Base-by-base conservation (phyloP, 2,329 filamentous ascomycete species). In the Penicillium sp. region DNA sequence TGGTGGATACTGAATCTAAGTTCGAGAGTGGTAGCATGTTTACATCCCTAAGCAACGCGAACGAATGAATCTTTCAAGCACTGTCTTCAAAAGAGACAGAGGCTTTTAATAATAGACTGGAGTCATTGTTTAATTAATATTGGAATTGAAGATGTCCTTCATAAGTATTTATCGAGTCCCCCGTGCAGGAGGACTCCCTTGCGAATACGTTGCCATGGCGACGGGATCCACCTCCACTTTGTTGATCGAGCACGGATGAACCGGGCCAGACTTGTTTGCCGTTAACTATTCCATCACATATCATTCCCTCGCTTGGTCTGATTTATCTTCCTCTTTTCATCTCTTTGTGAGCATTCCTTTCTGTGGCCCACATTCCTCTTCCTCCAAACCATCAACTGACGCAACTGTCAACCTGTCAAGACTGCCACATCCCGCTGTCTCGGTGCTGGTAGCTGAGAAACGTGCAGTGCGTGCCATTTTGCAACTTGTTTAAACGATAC, bases 191-290 rank as follows among this genome's bases (percentile, higher is more conserved):
- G 35, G 22, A 3, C 19, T 22, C 39, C 39, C 39, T 42, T 46
- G 22, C 26, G 27, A 37, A n/a, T 26, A 3, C 22, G 64, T 66
- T 66, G 63, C 56, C 64, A 26, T 52, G 63, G 57, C 58, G 64
- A 66, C 64, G 26, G 16, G 22, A 4, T 45, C 39, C 54, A 54
- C 57, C 58, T 64, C 60, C 62, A 59, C 57, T 53, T 63, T 66
- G 64, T 66, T 66, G 63, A 65, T 59, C 53, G 49, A 54, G 37
- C 51, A 52, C 59, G 59, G 64, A 62, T 45, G 50, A 47, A 57
- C 52, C 55, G 55, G 61, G 37, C 55, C 52, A 49, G 56, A 53
- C 44, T 59, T 45, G 42, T 45, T 58, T 54, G 43, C 44, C 42
- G 35, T n/a, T 39, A 11, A 39, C 16, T 39, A 39, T 22, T 13